Conservation (phyloP, 768 basidiomycete species). For the Russula sp. region DNA sequence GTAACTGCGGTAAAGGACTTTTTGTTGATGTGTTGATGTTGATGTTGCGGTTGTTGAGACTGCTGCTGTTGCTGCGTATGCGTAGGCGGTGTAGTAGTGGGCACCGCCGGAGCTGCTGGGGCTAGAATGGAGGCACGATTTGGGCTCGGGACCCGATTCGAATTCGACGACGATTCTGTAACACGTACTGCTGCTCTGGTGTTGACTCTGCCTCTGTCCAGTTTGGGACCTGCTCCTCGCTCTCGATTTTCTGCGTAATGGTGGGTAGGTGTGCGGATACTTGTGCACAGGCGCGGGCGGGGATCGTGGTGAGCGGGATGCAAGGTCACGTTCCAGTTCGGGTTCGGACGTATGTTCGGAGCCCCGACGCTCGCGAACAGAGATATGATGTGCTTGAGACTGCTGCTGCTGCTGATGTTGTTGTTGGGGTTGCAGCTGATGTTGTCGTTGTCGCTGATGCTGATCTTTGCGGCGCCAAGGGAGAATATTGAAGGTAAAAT, state of each 20-base stretch:
- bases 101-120: not conserved
- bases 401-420: not conserved
- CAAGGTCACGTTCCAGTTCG: constrained; percentile 1
- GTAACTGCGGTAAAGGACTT: not conserved
- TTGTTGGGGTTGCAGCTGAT: not conserved
- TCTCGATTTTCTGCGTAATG: not conserved
- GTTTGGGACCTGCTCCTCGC: not conserved
- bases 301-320: not conserved
- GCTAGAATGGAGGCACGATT: not conserved
- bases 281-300: not conserved
- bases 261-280: constrained; percentile 4
- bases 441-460: constrained; percentile 2
- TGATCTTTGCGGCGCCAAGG: constrained; percentile 7
- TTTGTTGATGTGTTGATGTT: not conserved
- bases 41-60: too few relatives aligned
- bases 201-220: not conserved
- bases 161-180: not conserved
- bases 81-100: not conserved
- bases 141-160: not conserved
- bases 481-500: not conserved
- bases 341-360: constrained; percentile 4
- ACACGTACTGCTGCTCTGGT: not conserved
- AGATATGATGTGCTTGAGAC: not conserved
- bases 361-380: not conserved
- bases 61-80: too few relatives aligned